phyloP scores from a whole-genome alignment of 2,329 filamentous ascomycete species.

The Akanthomyces muscarius region DNA sequence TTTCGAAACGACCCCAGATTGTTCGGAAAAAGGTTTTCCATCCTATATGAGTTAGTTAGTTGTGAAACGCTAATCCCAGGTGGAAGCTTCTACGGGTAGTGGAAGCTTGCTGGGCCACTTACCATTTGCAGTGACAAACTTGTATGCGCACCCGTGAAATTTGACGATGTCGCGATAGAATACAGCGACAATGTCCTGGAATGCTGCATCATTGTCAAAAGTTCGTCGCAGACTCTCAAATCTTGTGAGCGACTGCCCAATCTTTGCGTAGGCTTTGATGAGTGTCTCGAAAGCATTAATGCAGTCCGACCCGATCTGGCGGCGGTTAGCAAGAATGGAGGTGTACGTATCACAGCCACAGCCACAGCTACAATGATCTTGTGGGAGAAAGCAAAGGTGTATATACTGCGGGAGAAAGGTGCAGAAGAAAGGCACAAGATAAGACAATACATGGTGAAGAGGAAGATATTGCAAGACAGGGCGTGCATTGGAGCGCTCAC shows the following conservation, averaged over 20 bases:
- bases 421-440: too few species aligned
- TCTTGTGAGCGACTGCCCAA: conserved; percentile 35
- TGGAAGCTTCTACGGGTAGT: too few species aligned
- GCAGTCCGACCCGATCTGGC: conserved; percentile 29
- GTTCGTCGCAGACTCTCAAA: conserved; percentile 33
- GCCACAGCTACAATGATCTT: too few species aligned
- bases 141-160: conserved; percentile 45
- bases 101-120: conserved; percentile 2
- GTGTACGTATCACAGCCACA: too few species aligned
- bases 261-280: conserved; percentile 36
- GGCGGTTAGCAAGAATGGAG: background rate
- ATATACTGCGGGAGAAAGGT: too few species aligned
- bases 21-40: conserved; percentile 35
- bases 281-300: conserved; percentile 39
- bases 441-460: too few species aligned
- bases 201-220: conserved; percentile 29
- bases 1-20: conserved; percentile 37
- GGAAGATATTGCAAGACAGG: too few species aligned
- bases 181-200: conserved; percentile 38
- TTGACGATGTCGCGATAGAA: conserved; percentile 46
- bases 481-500: background rate
- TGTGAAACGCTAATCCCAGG: background rate
- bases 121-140: conserved; percentile 37
- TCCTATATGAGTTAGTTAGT: conserved; percentile 21
- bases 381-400: too few species aligned